Conservation (phyloP, 495 filamentous ascomycete species). For the Hypoxylon fuscum region DNA sequence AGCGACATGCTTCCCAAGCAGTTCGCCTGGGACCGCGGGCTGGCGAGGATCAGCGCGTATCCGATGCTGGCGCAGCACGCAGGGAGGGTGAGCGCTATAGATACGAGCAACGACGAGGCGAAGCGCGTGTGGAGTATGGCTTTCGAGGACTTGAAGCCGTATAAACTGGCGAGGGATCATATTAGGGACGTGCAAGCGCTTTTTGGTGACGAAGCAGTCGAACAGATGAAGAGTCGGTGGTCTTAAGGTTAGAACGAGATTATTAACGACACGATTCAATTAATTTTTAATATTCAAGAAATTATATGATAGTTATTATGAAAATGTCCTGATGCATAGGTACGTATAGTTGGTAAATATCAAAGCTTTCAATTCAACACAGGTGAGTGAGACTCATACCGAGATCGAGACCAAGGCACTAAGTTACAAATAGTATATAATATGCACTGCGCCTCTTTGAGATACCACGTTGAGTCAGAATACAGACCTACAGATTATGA, state of each 20-base stretch:
- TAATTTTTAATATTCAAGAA: not conserved
- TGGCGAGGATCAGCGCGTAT: slow-evolving; percentile 45
- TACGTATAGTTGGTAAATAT: not conserved
- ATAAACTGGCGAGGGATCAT: slow-evolving; percentile 32
- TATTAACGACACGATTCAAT: not conserved
- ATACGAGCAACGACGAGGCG: slow-evolving; percentile 42
- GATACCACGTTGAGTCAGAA: not conserved
- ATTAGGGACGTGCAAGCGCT: slow-evolving; percentile 32
- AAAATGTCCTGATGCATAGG: too few species aligned
- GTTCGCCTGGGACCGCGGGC: slow-evolving; percentile 42
- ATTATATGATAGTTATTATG: too few species aligned
- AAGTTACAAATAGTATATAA: slow-evolving; percentile 13
- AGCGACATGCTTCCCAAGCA: slow-evolving; percentile 45
- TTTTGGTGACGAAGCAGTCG: slow-evolving; percentile 37
- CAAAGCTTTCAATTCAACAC: not conserved
- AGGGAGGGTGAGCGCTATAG: slow-evolving; percentile 42
- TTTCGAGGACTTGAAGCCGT: slow-evolving; percentile 42
- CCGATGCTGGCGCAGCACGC: slow-evolving; percentile 46
- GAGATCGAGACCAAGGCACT: slow-evolving; percentile 5
- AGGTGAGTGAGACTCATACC: not conserved
- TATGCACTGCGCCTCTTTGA: not conserved
- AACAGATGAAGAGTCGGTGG: slow-evolving; percentile 22
- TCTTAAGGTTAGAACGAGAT: not conserved
- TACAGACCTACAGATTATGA: not conserved
- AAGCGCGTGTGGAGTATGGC: slow-evolving; percentile 47